A percentile compares a stretch with the other conserved stretches of the same genome.
Evolutionary conservation across 768 basidiomycete species (phyloP).

Genomic region (Tricholomella constricta): DNA sequence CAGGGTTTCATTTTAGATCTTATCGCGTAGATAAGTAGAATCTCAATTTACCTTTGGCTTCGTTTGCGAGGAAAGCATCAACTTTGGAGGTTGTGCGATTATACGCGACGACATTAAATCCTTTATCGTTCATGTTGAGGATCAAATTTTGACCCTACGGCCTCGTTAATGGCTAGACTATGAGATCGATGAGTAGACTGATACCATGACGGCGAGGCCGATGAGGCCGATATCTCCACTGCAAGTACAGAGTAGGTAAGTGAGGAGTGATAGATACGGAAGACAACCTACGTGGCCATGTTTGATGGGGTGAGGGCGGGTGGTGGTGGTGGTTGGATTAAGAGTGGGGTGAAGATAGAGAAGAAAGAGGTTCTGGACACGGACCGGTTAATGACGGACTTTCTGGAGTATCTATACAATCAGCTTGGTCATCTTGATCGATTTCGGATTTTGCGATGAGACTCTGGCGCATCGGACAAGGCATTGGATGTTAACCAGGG

Average conservation of each 20-base stretch:
- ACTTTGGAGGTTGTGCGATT: slow-evolving; percentile 98
- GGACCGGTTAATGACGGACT: slow-evolving; percentile 25
- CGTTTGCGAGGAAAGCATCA: slow-evolving; percentile 91
- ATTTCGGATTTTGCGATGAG: slow-evolving; percentile 17
- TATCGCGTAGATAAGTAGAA: slow-evolving; percentile 20
- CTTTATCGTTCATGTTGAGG: slow-evolving; percentile 99
- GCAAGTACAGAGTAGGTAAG: slow-evolving; percentile 23
- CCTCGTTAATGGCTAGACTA: slow-evolving; percentile 17
- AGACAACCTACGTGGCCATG: slow-evolving; percentile 40
- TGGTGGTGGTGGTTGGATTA: slow-evolving; percentile 34
- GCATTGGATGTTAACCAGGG: slow-evolving; percentile 8
- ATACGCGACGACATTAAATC: slow-evolving; percentile 94
- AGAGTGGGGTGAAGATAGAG: slow-evolving; percentile 34
- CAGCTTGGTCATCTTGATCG: slow-evolving; percentile 29
- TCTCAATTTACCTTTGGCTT: slow-evolving; percentile 84
- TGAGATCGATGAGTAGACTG: slow-evolving; percentile 27
- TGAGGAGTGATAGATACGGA: background rate
- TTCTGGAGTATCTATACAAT: slow-evolving; percentile 17
- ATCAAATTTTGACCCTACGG: slow-evolving; percentile 92
- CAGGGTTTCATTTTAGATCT: slow-evolving; percentile 6
- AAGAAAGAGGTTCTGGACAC: slow-evolving; percentile 26
- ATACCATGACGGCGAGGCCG: slow-evolving; percentile 97
- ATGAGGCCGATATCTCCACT: slow-evolving; percentile 99
- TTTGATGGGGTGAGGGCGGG: slow-evolving; percentile 48
- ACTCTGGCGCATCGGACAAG: background rate